Evolutionary conservation across 2,329 filamentous ascomycete genomes (phyloP), one percentile per base, ranked within the genome.

Genomic region (Endoconidiophora laricicola): DNA sequence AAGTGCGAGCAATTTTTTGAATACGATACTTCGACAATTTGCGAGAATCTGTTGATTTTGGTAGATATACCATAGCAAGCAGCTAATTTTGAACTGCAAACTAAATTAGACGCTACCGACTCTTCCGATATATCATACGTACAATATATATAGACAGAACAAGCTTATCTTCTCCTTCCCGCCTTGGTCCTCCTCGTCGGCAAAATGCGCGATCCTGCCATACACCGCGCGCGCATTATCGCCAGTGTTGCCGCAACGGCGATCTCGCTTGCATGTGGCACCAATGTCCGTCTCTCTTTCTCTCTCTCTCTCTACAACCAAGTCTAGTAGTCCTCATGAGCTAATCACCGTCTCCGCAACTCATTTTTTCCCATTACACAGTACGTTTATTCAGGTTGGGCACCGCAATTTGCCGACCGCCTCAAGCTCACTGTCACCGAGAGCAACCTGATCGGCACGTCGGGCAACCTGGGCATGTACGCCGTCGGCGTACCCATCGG

Each of bases 381-480:
- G 86, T 96, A 98, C 76, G 90, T 88, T 61, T 98, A 95, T 66
- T 95, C 87, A 50, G 90, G 90, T 65, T 98, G 91, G 88, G 87
- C 86, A 12, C 91, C 91, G 18, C 88, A 95, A 66, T 95, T 95
- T 61, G 87, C 88, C 46, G 81, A 93, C 60, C 80, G 77, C 58
- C 72, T 98, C 58, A 79, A 83, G 61, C 76, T 96, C 54, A 87
- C 87, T 12, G 83, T 91, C n/a, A 96, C 90, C 2, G 74, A 95
- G 64, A 87, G 79, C 65, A 96, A 98, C 65, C 66, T 96, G 56
- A 88, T 98, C 61, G 88, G 84, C 41, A 72, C 83, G n/a, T 74
- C 78, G 44, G 84, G 79, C n/a, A 90, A 90, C 60, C 67, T 96
- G 60, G 90, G 90, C 60, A 94, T 95, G 86, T 96, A 96, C 66